Evolutionary conservation across 371 early-diverging fungal species (phyloP).

Genomic region (Zychaea mexicana): DNA sequence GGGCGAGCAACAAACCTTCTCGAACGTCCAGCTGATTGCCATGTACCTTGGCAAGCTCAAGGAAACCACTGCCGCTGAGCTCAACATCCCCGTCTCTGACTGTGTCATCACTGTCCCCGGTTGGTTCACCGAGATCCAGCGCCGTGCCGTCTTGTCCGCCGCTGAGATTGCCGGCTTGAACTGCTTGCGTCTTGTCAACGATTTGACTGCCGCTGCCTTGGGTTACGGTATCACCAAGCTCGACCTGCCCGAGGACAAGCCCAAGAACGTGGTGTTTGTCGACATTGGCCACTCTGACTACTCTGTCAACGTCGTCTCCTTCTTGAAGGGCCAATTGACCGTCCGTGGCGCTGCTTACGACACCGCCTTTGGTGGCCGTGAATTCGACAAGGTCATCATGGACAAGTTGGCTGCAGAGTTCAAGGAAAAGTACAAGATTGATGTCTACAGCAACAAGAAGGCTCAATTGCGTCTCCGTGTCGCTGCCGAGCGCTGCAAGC

Average conservation of each 20-base stretch:
- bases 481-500: constrained; percentile 95
- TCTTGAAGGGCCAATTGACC: constrained; percentile 92
- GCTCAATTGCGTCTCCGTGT: constrained; percentile 90
- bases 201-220: constrained; percentile 92
- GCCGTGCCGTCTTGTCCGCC: constrained; percentile 88
- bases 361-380: constrained; percentile 93
- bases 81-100: constrained; percentile 87
- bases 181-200: constrained; percentile 91
- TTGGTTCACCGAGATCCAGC: constrained; percentile 95
- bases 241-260: constrained; percentile 94
- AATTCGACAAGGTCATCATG: constrained; percentile 90
- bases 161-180: constrained; percentile 93
- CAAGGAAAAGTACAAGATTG: constrained; percentile 94
- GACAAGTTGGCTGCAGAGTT: constrained; percentile 86
- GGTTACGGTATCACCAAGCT: constrained; percentile 98
- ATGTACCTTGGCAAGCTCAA: constrained; percentile 95
- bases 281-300: constrained; percentile 94
- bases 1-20: constrained; percentile 77
- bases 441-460: constrained; percentile 88
- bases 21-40: constrained; percentile 87
- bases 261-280: constrained; percentile 91
- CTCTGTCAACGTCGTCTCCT: constrained; percentile 89
- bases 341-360: constrained; percentile 92
- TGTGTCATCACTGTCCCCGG: constrained; percentile 94
- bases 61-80: constrained; percentile 85